Percentiles rank a stretch among this genome's conserved stretches.
These are phyloP conservation scores for Bolboschoenoplectus hybrid DNA, from an alignment of 202 grass and related monocot genomes.

Conservation along the genomic window DNA sequence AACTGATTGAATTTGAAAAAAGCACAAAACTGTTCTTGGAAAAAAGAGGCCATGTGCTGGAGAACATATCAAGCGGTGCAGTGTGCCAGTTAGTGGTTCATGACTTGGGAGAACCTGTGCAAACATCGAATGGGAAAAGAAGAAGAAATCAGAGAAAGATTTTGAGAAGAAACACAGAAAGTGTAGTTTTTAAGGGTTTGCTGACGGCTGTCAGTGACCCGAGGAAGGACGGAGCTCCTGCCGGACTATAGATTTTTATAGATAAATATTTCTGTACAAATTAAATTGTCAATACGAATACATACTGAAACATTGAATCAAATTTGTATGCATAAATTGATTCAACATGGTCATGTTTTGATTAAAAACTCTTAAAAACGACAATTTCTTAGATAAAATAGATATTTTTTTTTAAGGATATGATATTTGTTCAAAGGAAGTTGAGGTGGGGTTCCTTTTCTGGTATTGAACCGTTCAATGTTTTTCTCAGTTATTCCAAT, in stretches of 20 bases:
- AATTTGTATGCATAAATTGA: not conserved
- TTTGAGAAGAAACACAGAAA: not conserved
- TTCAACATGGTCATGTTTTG: not conserved
- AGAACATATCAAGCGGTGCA: slow-evolving; percentile 41
- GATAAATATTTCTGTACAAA: slow-evolving; percentile 11
- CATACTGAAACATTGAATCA: not conserved
- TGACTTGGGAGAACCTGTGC: slow-evolving; percentile 44
- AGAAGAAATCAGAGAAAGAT: slow-evolving; percentile 34
- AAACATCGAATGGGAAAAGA: not conserved
- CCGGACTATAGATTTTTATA: slow-evolving; percentile 44
- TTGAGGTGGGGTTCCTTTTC: no score
- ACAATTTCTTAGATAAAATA: not conserved
- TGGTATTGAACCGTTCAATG: no score
- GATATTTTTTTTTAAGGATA: no score
- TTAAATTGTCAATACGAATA: not conserved
- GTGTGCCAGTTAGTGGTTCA: slow-evolving; percentile 86
- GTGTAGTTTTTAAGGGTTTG: slow-evolving; percentile 51
- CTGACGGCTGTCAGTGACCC: slow-evolving; percentile 91
- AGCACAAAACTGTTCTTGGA: slow-evolving; percentile 58
- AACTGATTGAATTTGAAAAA: slow-evolving; percentile 54
- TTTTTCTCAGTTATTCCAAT: no score
- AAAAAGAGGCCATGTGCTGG: slow-evolving; percentile 51
- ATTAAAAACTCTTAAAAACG: not conserved
- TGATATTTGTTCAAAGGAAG: no score
- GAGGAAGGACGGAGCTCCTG: slow-evolving; percentile 73